Conservation (phyloP, 2,329 filamentous ascomycete genomes). For the Hymenoscyphus infarciens region DNA sequence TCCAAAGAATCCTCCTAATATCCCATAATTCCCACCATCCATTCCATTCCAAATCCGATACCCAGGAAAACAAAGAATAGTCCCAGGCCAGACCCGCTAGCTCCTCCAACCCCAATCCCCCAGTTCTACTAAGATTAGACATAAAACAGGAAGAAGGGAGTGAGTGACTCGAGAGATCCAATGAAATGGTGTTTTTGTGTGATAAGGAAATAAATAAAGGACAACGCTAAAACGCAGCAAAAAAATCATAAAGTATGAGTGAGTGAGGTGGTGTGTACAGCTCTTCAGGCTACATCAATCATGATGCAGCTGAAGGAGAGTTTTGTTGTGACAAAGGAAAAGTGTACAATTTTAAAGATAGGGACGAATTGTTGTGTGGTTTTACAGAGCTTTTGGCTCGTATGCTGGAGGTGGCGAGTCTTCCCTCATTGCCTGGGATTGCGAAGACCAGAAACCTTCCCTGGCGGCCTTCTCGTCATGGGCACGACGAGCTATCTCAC, state of each 20-base stretch:
- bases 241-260: slow-evolving; percentile 22
- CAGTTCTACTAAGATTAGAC: slow-evolving; percentile 1
- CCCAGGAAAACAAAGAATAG: slow-evolving; percentile 5
- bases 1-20: not conserved
- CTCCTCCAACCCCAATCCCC: not conserved
- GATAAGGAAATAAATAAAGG: slow-evolving; percentile 8
- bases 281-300: slow-evolving; percentile 5
- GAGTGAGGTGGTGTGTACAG: slow-evolving; percentile 11
- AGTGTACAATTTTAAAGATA: not conserved
- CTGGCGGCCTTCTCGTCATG: slow-evolving; percentile 71
- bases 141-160: slow-evolving; percentile 1
- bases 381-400: slow-evolving; percentile 38
- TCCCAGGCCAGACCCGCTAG: slow-evolving; percentile 11
- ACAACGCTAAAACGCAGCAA: slow-evolving; percentile 26
- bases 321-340: slow-evolving; percentile 16
- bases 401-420: slow-evolving; percentile 61
- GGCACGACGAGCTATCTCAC: slow-evolving; percentile 82
- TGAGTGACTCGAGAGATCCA: not conserved
- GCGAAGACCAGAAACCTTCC: slow-evolving; percentile 43
- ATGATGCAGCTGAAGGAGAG: slow-evolving; percentile 9
- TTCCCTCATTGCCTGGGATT: slow-evolving; percentile 45
- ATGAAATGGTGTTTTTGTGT: not conserved
- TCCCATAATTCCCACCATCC: not conserved
- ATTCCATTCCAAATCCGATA: slow-evolving; percentile 1
- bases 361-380: slow-evolving; percentile 3